Evolutionary conservation across 768 basidiomycete genomes (phyloP).

Genomic region (Xerocomus potaroensis): DNA sequence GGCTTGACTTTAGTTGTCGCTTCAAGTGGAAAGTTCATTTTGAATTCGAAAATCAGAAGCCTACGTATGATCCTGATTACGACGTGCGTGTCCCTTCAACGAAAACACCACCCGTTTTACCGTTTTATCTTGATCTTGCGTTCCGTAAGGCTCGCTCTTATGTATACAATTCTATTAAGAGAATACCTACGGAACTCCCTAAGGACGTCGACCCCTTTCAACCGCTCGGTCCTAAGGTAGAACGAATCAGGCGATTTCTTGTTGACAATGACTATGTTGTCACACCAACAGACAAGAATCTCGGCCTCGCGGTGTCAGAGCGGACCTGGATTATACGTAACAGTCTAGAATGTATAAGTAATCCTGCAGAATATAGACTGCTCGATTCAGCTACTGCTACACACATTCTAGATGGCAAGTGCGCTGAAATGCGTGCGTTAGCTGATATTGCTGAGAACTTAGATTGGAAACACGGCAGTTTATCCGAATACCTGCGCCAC

Average conservation of each 20-base stretch:
- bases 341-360: neutral
- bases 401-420: neutral
- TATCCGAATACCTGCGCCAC: neutral
- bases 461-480: neutral
- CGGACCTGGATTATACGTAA: neutral
- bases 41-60: no score
- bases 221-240: conserved; percentile 2
- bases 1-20: no score
- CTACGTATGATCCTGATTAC: conserved; percentile 14
- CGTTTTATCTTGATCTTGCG: neutral
- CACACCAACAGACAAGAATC: conserved; percentile 1
- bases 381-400: neutral
- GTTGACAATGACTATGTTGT: neutral
- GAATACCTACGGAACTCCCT: no score
- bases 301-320: conserved; percentile 4
- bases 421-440: neutral
- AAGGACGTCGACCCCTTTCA: neutral
- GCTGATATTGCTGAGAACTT: neutral
- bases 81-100: neutral
- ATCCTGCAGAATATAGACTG: neutral
- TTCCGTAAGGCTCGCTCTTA: neutral
- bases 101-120: conserved; percentile 1
- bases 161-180: no score
- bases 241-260: neutral
- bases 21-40: no score